Evolutionary conservation across 306 rosid species (phyloP).

Genomic region (Quercus aquifolioides): DNA sequence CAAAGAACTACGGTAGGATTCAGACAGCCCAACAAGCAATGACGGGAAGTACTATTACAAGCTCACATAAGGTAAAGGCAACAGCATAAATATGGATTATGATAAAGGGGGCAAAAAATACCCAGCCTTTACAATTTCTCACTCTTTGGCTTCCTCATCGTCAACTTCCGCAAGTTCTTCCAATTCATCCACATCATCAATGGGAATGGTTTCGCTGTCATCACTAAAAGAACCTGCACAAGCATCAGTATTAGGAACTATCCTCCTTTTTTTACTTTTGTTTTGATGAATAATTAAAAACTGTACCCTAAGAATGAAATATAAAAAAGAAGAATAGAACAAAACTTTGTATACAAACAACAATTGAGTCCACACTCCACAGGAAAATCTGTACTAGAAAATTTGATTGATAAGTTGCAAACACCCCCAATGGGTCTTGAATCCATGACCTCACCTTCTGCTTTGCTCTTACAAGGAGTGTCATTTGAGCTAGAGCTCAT

Average conservation of each 20-base stretch:
- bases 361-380: no score
- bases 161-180: constrained; percentile 36
- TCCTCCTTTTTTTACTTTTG: neutral
- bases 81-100: neutral
- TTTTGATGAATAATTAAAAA: neutral
- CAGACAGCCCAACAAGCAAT: neutral
- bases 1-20: neutral
- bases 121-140: constrained; percentile 19
- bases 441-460: no score
- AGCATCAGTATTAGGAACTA: neutral
- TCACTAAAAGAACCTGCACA: constrained; percentile 36
- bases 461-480: no score
- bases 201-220: constrained; percentile 66
- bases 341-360: no score
- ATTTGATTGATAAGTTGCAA: no score
- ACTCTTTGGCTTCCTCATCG: constrained; percentile 29
- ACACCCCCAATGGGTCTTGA: no score
- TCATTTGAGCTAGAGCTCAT: no score
- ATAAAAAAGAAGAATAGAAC: no score
- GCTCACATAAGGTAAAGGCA: neutral
- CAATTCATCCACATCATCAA: constrained; percentile 69
- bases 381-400: no score
- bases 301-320: neutral
- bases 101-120: neutral
- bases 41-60: neutral